Conservation (phyloP, 495 filamentous ascomycete genomes). For the Tuber brumale region DNA sequence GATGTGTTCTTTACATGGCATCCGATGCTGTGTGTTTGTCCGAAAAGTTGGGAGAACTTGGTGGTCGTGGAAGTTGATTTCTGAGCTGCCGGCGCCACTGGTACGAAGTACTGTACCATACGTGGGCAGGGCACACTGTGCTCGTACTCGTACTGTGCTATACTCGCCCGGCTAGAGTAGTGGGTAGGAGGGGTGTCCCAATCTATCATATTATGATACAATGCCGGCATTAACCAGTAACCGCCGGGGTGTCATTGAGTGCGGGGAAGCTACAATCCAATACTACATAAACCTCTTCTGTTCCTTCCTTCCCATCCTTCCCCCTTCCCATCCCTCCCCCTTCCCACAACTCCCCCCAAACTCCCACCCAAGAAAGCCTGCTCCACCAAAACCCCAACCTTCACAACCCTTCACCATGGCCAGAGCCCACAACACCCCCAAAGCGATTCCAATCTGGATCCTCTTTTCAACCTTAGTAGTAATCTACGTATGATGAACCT, state of each 20-base stretch:
- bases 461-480: slow-evolving; percentile 23
- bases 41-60: too few relatives aligned
- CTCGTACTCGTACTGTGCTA: too few relatives aligned
- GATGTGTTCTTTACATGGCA: too few relatives aligned
- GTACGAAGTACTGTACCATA: too few relatives aligned
- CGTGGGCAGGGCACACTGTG: too few relatives aligned
- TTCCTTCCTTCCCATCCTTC: neutral
- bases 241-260: neutral
- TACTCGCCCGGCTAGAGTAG: too few relatives aligned
- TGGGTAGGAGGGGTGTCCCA: neutral
- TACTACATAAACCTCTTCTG: neutral
- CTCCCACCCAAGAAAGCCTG: neutral
- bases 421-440: slow-evolving; percentile 14
- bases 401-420: neutral
- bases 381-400: neutral
- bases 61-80: too few relatives aligned
- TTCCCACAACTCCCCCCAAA: neutral
- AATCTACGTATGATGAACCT: slow-evolving; percentile 15
- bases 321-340: neutral
- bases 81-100: too few relatives aligned
- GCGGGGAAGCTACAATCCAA: neutral
- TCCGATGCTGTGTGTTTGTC: too few relatives aligned
- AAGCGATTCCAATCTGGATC: slow-evolving; percentile 22
- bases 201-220: too few relatives aligned
- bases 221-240: too few relatives aligned